Evolutionary conservation across 2,329 filamentous ascomycete species (phyloP), one percentile per base, ranked within the genome.

Genomic region (Pezicula radicicola): DNA sequence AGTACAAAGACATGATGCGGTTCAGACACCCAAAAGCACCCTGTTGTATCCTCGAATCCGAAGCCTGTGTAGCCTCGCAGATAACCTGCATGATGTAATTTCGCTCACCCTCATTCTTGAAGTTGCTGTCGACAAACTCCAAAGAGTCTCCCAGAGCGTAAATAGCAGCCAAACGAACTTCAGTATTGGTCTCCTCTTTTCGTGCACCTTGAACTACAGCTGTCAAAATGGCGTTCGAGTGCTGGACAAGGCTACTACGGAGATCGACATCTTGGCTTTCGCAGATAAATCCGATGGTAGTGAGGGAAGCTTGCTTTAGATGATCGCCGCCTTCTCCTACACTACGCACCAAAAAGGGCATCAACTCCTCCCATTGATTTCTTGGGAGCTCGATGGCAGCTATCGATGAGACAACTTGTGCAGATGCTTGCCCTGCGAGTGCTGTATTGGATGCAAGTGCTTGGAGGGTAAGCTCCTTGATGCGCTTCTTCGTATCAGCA

Each of bases 81-180:
- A 99, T 91, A 60, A 99, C 94, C 77, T 99, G 94, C 94, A 99
- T 99, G 68, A 99, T 99, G 78, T 97, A 99, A 77, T 99, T 99
- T 62, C 94, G 87, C 80, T 99, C 94, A 65, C 93, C 94, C 74
- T 99, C 94, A 66, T 97, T 94, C 74, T 97, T 95, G 73, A 99
- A 99, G 77, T 99, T 99, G 75, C 91, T 95, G 60, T 91, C 85
- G 53, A 99, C 93, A 67, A 99, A 99, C 72, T 99, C 94, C 54
- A 97, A 86, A 37, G 93, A 97, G 73, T 99, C 94, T 64, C 92
- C 90, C 42, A 99, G 86, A 43, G 94, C 94, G 46, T 89, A 89
- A 68, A 99, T 94, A 67, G 94, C 94, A 48, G 94, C 91, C 62
- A 91, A 82, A 60, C 94, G 90, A 55, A 99, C 92, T 68, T 99